A percentile compares a stretch with the other conserved stretches of the same genome.
phyloP scores from a whole-genome alignment of 2,329 filamentous ascomycete genomes.

The Penicillium sp. region DNA sequence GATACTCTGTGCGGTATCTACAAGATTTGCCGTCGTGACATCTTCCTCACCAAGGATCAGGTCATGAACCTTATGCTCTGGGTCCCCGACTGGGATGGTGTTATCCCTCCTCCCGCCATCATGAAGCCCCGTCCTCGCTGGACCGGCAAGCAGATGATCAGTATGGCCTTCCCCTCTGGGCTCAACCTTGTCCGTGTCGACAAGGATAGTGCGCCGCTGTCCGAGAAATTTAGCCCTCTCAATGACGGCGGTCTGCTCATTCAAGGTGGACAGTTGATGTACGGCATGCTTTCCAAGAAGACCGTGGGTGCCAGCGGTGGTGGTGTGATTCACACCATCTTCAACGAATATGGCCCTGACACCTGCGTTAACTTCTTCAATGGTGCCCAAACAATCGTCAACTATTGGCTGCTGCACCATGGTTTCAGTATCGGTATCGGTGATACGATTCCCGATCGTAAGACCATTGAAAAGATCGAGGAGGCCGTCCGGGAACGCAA shows the following conservation, averaged over 20 bases:
- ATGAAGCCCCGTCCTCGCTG: constrained; percentile 88
- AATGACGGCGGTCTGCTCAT: constrained; percentile 80
- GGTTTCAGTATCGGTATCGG: constrained; percentile 98
- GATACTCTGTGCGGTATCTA: constrained; percentile 95
- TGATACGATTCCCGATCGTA: constrained; percentile 89
- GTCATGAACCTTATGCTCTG: constrained; percentile 98
- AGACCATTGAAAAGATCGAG: constrained; percentile 82
- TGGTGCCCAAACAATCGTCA: constrained; percentile 89
- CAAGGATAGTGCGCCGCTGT: constrained; percentile 60
- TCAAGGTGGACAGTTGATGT: constrained; percentile 84
- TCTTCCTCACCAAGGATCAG: constrained; percentile 84
- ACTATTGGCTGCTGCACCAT: constrained; percentile 95
- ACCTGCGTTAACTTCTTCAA: constrained; percentile 95
- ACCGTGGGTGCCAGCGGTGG: constrained; percentile 85
- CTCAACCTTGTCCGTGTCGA: constrained; percentile 73
- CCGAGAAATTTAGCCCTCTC: constrained; percentile 60
- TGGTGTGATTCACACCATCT: constrained; percentile 93
- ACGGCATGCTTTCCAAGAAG: constrained; percentile 90
- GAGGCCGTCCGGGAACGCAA: constrained; percentile 80
- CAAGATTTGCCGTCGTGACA: constrained; percentile 92
- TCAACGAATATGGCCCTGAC: constrained; percentile 86
- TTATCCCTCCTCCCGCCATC: constrained; percentile 91
- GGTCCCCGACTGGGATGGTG: constrained; percentile 96
- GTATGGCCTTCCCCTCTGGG: constrained; percentile 83
- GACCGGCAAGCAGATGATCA: constrained; percentile 98